Percentiles rank a stretch among this genome's conserved stretches.
Evolutionary conservation across 129 eudicot genomes (phyloP).

Genomic region (Logfia minima): DNA sequence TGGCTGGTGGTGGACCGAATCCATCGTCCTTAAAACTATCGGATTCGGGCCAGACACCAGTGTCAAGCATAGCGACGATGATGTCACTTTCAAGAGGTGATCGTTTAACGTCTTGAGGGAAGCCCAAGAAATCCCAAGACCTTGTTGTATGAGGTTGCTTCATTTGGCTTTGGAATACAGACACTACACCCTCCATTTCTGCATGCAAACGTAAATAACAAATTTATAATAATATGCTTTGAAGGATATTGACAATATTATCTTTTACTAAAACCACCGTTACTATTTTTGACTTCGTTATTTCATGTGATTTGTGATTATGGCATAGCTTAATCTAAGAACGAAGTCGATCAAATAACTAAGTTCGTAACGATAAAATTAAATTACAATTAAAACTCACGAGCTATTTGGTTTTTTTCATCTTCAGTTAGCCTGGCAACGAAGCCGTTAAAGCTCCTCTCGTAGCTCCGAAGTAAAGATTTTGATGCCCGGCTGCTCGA

Average conservation of each 20-base stretch:
- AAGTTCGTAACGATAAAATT: neutral
- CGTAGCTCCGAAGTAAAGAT: conserved; percentile 63
- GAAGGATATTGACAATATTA: neutral
- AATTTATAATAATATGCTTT: neutral
- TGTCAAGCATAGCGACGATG: conserved; percentile 49
- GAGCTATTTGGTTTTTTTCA: conserved; percentile 38
- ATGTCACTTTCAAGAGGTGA: conserved; percentile 43
- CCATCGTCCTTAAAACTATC: conserved; percentile 50
- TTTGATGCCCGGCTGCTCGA: conserved; percentile 61
- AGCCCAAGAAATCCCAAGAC: conserved; percentile 74
- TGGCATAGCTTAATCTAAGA: neutral
- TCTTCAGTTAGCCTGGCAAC: conserved; percentile 60
- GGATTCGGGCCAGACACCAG: conserved; percentile 59
- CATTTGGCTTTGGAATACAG: conserved; percentile 50
- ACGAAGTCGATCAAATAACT: neutral
- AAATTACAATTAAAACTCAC: conserved; percentile 18
- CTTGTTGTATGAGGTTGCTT: conserved; percentile 65
- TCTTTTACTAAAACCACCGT: neutral
- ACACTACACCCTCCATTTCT: conserved; percentile 64
- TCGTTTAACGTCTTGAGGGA: conserved; percentile 34
- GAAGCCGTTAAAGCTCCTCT: conserved; percentile 63
- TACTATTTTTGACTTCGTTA: neutral
- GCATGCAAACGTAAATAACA: neutral
- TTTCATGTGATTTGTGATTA: neutral
- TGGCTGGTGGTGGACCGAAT: conserved; percentile 50